Percentiles rank a stretch among this genome's conserved stretches.
These are phyloP conservation scores for Teunomyces lycoperdinae DNA, from an alignment of 805 yeast species.

Conservation along the genomic window DNA sequence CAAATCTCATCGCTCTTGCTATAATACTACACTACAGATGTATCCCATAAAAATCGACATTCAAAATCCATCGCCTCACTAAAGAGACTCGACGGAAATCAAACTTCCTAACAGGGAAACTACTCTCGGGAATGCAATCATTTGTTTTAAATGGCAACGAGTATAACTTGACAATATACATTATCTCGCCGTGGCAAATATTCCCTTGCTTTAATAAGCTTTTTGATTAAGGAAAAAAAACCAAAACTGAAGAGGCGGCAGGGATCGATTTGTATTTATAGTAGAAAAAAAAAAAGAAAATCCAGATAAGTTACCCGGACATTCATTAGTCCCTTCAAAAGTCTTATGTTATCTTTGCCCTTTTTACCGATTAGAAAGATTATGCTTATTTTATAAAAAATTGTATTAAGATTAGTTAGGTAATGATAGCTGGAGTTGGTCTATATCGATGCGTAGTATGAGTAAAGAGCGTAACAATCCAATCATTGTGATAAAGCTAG, in stretches of 20 bases:
- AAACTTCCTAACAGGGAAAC: conserved; percentile 61
- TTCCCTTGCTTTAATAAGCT: conserved; percentile 49
- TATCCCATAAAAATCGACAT: conserved; percentile 55
- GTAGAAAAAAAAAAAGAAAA: not conserved
- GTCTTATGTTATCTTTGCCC: not conserved
- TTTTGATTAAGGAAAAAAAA: conserved; percentile 51
- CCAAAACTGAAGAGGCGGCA: conserved; percentile 2
- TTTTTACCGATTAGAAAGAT: no score
- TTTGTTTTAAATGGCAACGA: conserved; percentile 57
- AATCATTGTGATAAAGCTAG: conserved; percentile 89
- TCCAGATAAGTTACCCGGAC: conserved; percentile 1
- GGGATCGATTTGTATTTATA: conserved; percentile 9
- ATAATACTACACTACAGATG: conserved; percentile 15
- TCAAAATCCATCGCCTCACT: conserved; percentile 55
- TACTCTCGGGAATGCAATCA: conserved; percentile 50
- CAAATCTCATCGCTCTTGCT: not conserved
- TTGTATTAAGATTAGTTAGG: not conserved
- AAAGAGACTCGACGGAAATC: conserved; percentile 48
- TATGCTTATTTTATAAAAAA: no score
- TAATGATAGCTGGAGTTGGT: conserved; percentile 7
- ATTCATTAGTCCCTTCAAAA: not conserved
- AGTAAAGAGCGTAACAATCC: conserved; percentile 73
- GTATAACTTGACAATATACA: conserved; percentile 57
- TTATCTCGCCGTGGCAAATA: conserved; percentile 68
- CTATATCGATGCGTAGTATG: conserved; percentile 67